Conservation (phyloP, 805 yeast genomes). For the Middelhovenomyces tepae region DNA sequence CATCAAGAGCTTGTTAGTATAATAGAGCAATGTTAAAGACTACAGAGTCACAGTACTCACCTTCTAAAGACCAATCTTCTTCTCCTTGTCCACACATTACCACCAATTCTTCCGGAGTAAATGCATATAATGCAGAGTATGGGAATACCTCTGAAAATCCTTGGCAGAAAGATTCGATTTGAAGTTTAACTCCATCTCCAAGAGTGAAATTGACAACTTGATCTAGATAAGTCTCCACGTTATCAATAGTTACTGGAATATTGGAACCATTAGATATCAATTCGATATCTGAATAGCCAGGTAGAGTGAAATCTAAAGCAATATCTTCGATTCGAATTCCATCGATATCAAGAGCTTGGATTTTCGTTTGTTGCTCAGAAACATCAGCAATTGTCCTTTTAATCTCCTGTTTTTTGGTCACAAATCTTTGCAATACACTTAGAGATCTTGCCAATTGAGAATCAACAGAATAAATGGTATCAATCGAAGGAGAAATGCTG, state of each 20-base stretch:
- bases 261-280: conserved; percentile 49
- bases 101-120: conserved; percentile 66
- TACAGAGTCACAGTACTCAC: too few species aligned
- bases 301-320: conserved; percentile 58
- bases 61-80: conserved; percentile 71
- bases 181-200: conserved; percentile 54
- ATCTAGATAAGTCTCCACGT: conserved; percentile 50
- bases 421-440: conserved; percentile 38
- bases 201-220: conserved; percentile 50
- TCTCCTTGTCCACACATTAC: conserved; percentile 65
- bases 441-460: conserved; percentile 50
- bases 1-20: conserved; percentile 48
- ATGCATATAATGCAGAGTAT: conserved; percentile 56
- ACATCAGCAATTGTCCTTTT: conserved; percentile 12
- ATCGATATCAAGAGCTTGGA: conserved; percentile 19
- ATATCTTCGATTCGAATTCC: conserved; percentile 44
- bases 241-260: conserved; percentile 39
- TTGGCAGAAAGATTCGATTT: conserved; percentile 56
- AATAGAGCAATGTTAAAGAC: conserved; percentile 25
- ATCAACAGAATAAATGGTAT: conserved; percentile 46
- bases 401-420: conserved; percentile 20
- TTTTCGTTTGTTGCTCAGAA: conserved; percentile 9
- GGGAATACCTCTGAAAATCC: conserved; percentile 87
- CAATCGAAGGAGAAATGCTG: conserved; percentile 23
- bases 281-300: conserved; percentile 61